Percentiles rank a stretch among this genome's conserved stretches.
Evolutionary conservation across 73 alveolate species (phyloP).

Genomic region (Paramecium tetraurelia): DNA sequence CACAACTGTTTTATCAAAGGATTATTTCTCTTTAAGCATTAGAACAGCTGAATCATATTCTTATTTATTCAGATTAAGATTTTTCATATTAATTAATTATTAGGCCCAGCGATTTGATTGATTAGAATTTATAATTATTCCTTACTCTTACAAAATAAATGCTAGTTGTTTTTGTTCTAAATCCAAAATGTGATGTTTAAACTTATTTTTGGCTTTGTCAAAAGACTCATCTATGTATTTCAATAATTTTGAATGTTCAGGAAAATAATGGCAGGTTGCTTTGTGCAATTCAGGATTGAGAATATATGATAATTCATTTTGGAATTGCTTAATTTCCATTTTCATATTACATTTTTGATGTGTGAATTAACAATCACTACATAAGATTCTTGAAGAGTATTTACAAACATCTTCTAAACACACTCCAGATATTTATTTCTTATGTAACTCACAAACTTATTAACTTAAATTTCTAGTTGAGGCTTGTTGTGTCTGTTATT

Average conservation of each 20-base stretch:
- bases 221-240: background rate
- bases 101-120: conserved; percentile 12
- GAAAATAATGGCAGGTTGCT: background rate
- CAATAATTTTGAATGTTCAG: background rate
- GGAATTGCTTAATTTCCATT: background rate
- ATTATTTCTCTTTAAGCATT: background rate
- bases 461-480: background rate
- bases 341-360: background rate
- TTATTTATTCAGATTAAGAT: background rate
- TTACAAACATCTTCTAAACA: conserved; percentile 4
- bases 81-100: background rate
- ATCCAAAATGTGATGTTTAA: background rate
- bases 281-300: background rate
- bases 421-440: background rate
- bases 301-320: background rate
- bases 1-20: background rate
- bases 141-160: background rate
- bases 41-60: background rate
- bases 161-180: background rate
- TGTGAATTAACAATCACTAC: background rate
- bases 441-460: background rate
- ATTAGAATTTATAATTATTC: background rate
- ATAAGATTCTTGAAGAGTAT: background rate
- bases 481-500: background rate
- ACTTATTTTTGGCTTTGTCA: background rate